A percentile compares a stretch with the other conserved stretches of the same genome.
Conservation (phyloP, 2,329 filamentous ascomycete species). For the Penicillium polonicum region DNA sequence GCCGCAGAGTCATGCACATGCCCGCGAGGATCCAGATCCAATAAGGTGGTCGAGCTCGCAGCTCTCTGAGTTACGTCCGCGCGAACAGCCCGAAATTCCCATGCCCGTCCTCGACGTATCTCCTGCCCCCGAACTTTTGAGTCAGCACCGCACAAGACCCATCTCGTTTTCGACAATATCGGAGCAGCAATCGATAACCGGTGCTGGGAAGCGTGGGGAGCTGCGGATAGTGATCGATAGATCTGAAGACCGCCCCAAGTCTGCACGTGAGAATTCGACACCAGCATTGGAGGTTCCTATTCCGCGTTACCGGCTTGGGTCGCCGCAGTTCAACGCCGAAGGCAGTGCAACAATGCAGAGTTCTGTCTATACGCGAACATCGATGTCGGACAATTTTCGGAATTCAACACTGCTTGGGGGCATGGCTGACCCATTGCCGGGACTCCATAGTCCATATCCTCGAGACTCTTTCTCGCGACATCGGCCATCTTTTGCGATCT, state of each 20-base stretch:
- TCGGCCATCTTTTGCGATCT: slow-evolving; percentile 37
- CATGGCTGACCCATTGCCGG: slow-evolving; percentile 26
- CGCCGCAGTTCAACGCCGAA: slow-evolving; percentile 72
- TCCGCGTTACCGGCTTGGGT: slow-evolving; percentile 79
- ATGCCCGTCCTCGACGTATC: slow-evolving; percentile 24
- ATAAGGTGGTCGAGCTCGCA: slow-evolving; percentile 44
- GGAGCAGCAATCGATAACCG: slow-evolving; percentile 52
- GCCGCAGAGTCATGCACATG: slow-evolving; percentile 31
- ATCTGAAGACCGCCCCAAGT: slow-evolving; percentile 63
- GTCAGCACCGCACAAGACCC: slow-evolving; percentile 57
- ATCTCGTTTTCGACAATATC: slow-evolving; percentile 76
- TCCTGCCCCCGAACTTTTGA: slow-evolving; percentile 22
- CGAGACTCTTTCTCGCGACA: slow-evolving; percentile 26
- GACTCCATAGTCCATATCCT: slow-evolving; percentile 26
- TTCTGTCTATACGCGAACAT: slow-evolving; percentile 70
- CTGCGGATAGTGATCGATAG: slow-evolving; percentile 81
- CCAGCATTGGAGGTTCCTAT: slow-evolving; percentile 70
- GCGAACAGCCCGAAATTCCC: slow-evolving; percentile 25
- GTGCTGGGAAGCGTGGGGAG: slow-evolving; percentile 57
- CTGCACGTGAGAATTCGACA: slow-evolving; percentile 56
- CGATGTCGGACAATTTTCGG: slow-evolving; percentile 66
- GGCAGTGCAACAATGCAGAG: slow-evolving; percentile 76
- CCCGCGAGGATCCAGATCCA: slow-evolving; percentile 33
- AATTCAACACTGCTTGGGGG: slow-evolving; percentile 59
- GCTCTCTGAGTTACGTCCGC: slow-evolving; percentile 40